Evolutionary conservation across 768 basidiomycete genomes (phyloP).

Genomic region (Tylopilus subfusipes): DNA sequence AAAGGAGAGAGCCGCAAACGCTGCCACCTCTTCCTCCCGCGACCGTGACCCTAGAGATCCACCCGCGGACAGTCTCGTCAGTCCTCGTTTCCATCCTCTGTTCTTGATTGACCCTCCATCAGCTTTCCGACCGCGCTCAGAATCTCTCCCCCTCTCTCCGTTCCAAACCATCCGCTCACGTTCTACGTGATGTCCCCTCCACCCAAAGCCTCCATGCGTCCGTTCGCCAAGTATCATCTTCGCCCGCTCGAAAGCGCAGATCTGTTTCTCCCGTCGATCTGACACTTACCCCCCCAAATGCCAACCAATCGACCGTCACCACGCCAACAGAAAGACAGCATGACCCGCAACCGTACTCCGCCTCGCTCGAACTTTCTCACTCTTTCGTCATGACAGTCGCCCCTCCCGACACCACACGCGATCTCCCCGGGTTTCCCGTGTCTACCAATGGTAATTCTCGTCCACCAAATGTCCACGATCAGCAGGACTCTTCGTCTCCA

Average conservation of each 20-base stretch:
- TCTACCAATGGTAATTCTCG: slow-evolving; percentile 4
- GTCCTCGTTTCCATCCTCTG: slow-evolving; percentile 15
- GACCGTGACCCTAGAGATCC: slow-evolving; percentile 24
- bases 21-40: slow-evolving; percentile 23
- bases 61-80: slow-evolving; percentile 42
- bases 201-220: slow-evolving; percentile 17
- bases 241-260: slow-evolving; percentile 5
- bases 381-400: slow-evolving; percentile 44
- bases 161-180: slow-evolving; percentile 19
- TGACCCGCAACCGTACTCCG: slow-evolving; percentile 9
- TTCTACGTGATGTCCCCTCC: slow-evolving; percentile 28
- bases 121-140: slow-evolving; percentile 12
- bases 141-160: slow-evolving; percentile 14
- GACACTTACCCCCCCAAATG: background rate
- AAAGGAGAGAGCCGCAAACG: slow-evolving; percentile 43
- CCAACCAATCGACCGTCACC: slow-evolving; percentile 1
- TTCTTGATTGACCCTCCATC: background rate
- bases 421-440: slow-evolving; percentile 1
- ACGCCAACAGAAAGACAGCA: slow-evolving; percentile 20
- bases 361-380: slow-evolving; percentile 28
- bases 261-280: slow-evolving; percentile 16
- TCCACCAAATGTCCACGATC: background rate
- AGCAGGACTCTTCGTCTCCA: background rate
- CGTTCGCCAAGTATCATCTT: slow-evolving; percentile 2
- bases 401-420: slow-evolving; percentile 30